phyloP scores from a whole-genome alignment of 1,284 basidiomycete species.

The Fistulinella staudtii region DNA sequence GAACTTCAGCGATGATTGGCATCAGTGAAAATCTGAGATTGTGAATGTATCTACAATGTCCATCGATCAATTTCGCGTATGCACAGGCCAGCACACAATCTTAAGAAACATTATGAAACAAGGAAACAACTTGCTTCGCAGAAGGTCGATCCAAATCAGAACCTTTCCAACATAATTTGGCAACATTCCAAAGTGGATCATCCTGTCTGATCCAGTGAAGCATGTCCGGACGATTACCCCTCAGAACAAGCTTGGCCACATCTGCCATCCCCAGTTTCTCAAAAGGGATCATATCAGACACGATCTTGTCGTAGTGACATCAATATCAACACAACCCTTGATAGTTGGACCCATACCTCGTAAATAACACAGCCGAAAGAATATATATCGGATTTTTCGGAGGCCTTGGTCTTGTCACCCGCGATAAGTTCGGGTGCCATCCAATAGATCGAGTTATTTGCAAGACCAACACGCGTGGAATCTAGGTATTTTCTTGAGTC shows the following conservation, averaged over 20 bases:
- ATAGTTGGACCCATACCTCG: not conserved
- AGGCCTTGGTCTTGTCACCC: constrained; percentile 10
- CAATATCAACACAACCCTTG: not conserved
- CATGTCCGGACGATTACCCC: constrained; percentile 3
- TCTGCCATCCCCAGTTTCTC: not conserved
- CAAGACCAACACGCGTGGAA: constrained; percentile 21
- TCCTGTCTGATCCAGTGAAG: constrained; percentile 6
- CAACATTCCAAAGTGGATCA: constrained; percentile 17
- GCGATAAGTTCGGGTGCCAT: constrained; percentile 30
- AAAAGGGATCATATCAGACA: constrained; percentile 26
- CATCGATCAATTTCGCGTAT: no score
- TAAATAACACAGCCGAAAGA: constrained; percentile 15
- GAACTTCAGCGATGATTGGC: not conserved
- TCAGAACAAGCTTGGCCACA: constrained; percentile 1
- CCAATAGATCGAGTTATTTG: constrained; percentile 18
- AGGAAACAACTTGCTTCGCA: constrained; percentile 6
- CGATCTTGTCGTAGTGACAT: constrained; percentile 17
- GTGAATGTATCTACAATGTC: no score
- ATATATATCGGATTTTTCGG: constrained; percentile 25
- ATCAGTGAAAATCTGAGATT: not conserved
- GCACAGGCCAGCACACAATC: no score
- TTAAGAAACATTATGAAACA: not conserved
- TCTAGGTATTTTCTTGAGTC: constrained; percentile 28
- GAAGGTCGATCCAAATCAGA: constrained; percentile 14
- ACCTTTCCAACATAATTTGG: constrained; percentile 10